Conservation (phyloP, 2,329 filamentous ascomycete genomes). For the Cryphonectria parasitica region DNA sequence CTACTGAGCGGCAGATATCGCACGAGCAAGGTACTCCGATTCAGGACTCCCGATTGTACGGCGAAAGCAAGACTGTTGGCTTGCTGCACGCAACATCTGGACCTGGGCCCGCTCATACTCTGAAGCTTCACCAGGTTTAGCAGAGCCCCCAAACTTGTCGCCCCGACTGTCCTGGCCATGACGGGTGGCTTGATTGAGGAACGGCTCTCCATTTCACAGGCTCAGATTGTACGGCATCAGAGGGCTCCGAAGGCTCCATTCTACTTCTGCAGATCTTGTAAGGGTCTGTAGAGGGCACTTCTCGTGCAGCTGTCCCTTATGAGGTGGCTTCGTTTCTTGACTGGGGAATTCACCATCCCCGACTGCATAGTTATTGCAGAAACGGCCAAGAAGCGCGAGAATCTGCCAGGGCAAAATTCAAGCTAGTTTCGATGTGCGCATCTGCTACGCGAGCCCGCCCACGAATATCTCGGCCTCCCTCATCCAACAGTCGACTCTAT, state of each 20-base stretch:
- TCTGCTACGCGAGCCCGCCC: background rate
- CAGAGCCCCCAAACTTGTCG: background rate
- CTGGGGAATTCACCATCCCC: background rate
- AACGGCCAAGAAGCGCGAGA: background rate
- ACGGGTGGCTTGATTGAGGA: background rate
- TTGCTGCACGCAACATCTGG: background rate
- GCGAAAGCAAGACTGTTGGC: background rate
- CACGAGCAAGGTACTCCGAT: background rate
- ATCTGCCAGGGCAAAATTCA: background rate
- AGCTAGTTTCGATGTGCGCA: background rate
- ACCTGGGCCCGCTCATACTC: background rate
- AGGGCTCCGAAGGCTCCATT: background rate
- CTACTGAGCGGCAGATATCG: constrained; percentile 40
- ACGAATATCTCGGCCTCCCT: background rate
- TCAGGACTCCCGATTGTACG: background rate
- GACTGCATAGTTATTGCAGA: background rate
- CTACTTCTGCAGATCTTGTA: background rate
- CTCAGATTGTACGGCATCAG: background rate
- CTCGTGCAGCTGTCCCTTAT: background rate
- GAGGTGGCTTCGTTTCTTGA: background rate
- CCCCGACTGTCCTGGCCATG: background rate
- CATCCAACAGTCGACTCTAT: background rate
- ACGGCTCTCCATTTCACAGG: background rate
- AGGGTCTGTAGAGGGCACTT: background rate
- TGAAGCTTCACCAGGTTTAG: background rate